Conservation (phyloP, 2,329 filamentous ascomycete genomes). For the Aspergillus nomiae region DNA sequence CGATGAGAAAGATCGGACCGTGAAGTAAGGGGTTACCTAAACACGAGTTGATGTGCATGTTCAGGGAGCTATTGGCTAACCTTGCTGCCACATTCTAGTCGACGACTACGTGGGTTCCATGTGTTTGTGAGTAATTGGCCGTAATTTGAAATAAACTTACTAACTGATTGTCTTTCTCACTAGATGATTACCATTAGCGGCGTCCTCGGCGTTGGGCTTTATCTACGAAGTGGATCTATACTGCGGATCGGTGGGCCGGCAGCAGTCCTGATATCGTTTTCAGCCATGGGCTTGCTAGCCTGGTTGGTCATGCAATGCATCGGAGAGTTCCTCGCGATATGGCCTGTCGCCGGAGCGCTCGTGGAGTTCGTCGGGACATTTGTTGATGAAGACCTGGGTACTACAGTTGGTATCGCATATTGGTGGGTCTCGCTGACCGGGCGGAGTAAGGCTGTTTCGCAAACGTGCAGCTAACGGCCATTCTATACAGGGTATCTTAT, state of each 20-base stretch:
- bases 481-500: constrained; percentile 29
- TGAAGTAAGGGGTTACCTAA: constrained; percentile 17
- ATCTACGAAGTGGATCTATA: constrained; percentile 34
- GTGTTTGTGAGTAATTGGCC: constrained; percentile 24
- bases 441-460: neutral
- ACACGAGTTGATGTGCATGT: neutral
- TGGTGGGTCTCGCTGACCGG: constrained; percentile 25
- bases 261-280: constrained; percentile 35
- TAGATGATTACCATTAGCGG: constrained; percentile 42
- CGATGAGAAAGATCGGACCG: constrained; percentile 16
- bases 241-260: constrained; percentile 36
- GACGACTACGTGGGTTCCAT: constrained; percentile 26
- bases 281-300: constrained; percentile 33
- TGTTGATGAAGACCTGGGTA: constrained; percentile 40
- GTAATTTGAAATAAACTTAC: neutral
- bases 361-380: constrained; percentile 39
- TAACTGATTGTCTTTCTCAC: neutral
- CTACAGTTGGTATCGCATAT: constrained; percentile 38
- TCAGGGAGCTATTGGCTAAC: constrained; percentile 5
- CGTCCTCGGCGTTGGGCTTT: constrained; percentile 38
- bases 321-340: constrained; percentile 39
- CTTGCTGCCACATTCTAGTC: constrained; percentile 9
- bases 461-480: neutral
- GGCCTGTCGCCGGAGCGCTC: constrained; percentile 41
- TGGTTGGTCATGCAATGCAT: constrained; percentile 44